These are phyloP conservation scores for Yamadazyma philogaea DNA, from an alignment of 805 yeast species.

Conservation along the genomic window DNA sequence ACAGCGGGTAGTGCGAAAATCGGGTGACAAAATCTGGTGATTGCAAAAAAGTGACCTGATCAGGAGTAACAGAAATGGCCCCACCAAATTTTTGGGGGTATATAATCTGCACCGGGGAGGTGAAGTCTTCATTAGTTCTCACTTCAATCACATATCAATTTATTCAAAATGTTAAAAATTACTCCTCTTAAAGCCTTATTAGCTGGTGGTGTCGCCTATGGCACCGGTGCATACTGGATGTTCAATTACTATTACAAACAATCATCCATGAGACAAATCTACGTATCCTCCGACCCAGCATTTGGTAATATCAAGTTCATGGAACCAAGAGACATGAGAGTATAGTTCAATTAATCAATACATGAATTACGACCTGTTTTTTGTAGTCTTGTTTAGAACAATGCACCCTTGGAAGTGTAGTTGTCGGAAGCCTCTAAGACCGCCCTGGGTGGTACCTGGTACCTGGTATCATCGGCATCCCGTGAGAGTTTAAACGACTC, in stretches of 20 bases:
- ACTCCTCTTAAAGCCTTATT: slow-evolving; percentile 27
- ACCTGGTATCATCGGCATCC: no score
- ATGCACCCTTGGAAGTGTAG: no score
- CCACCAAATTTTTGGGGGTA: neutral
- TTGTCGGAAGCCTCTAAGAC: no score
- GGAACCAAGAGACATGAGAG: slow-evolving; percentile 18
- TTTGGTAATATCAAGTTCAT: slow-evolving; percentile 25
- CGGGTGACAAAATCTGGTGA: slow-evolving; percentile 12
- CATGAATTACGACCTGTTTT: slow-evolving; percentile 1
- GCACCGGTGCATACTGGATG: slow-evolving; percentile 33
- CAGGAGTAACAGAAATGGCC: neutral
- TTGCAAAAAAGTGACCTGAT: slow-evolving; percentile 2
- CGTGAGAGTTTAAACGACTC: no score
- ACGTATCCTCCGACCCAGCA: slow-evolving; percentile 26
- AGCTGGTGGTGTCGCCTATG: slow-evolving; percentile 32
- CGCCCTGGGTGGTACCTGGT: no score
- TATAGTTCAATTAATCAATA: slow-evolving; percentile 1
- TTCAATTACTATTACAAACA: slow-evolving; percentile 26
- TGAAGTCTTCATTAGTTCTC: neutral
- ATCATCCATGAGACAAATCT: slow-evolving; percentile 29
- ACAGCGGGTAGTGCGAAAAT: neutral
- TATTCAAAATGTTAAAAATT: slow-evolving; percentile 10
- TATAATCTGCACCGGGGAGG: neutral
- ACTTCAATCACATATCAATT: neutral
- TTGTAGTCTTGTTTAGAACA: neutral